Evolutionary conservation across 768 basidiomycete genomes (phyloP).

Genomic region (Pisolithus marmoratus): DNA sequence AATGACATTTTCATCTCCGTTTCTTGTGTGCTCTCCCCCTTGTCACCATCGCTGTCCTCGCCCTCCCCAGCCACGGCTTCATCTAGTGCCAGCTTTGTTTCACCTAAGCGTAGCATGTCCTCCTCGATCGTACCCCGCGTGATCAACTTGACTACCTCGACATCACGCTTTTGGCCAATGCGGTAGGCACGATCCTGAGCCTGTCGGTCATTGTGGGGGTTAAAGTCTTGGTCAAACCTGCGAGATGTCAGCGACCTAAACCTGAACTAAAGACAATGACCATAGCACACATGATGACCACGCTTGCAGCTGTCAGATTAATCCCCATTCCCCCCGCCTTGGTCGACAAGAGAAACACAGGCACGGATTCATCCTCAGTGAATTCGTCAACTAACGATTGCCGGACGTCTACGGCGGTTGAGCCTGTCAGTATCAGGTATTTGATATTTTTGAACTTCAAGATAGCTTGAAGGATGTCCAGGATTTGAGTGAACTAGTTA

Average conservation of each 20-base stretch:
- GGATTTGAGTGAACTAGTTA: constrained; percentile 84
- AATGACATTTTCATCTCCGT: constrained; percentile 82
- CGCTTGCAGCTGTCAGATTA: constrained; percentile 92
- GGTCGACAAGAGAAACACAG: constrained; percentile 86
- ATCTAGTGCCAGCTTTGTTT: constrained; percentile 88
- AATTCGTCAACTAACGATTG: constrained; percentile 96
- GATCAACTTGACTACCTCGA: constrained; percentile 92
- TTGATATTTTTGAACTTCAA: constrained; percentile 66
- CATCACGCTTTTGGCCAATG: constrained; percentile 91
- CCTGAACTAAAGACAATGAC: not conserved
- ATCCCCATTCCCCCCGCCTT: constrained; percentile 97
- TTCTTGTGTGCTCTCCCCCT: constrained; percentile 60
- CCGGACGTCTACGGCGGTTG: constrained; percentile 88
- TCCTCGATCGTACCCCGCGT: constrained; percentile 92
- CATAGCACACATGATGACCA: constrained; percentile 75
- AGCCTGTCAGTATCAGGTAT: constrained; percentile 84
- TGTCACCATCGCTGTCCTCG: constrained; percentile 51
- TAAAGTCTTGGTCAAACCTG: constrained; percentile 98
- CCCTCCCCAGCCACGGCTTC: constrained; percentile 84
- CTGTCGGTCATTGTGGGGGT: constrained; percentile 95
- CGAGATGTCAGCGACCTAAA: constrained; percentile 1
- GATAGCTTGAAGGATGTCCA: constrained; percentile 87
- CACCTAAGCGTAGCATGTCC: constrained; percentile 85
- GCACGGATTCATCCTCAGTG: constrained; percentile 74
- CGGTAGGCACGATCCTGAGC: constrained; percentile 97